These are phyloP conservation scores for Aphanomyces cochlioides DNA, from an alignment of 352 stramenopile species.

Conservation along the genomic window DNA sequence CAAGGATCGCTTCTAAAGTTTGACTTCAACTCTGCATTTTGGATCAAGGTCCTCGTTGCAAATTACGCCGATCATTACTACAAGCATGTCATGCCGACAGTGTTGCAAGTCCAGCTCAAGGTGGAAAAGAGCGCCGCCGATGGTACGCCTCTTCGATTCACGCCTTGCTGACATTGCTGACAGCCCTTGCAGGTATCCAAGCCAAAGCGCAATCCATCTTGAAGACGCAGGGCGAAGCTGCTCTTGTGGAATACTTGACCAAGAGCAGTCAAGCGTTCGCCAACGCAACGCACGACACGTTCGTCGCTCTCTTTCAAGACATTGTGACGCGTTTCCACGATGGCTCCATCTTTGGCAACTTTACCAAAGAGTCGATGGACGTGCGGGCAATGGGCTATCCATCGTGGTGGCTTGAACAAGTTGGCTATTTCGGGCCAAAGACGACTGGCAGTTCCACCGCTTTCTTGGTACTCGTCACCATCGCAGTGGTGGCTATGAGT, in stretches of 20 bases:
- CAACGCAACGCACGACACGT: constrained; percentile 48
- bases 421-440: constrained; percentile 59
- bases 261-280: constrained; percentile 48
- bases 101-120: constrained; percentile 48
- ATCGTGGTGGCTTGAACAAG: constrained; percentile 75
- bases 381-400: constrained; percentile 73
- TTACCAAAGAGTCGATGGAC: constrained; percentile 41
- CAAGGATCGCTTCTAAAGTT: constrained; percentile 63
- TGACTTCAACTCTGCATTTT: constrained; percentile 63
- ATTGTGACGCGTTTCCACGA: constrained; percentile 81
- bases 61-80: constrained; percentile 84
- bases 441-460: constrained; percentile 8
- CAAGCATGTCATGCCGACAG: constrained; percentile 49
- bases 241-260: constrained; percentile 46
- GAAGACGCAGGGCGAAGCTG: constrained; percentile 3
- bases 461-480: not conserved
- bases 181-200: constrained; percentile 46
- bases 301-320: constrained; percentile 57
- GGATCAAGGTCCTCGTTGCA: constrained; percentile 73
- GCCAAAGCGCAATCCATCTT: constrained; percentile 13
- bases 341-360: constrained; percentile 63
- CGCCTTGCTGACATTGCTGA: constrained; percentile 40
- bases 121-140: constrained; percentile 41
- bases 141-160: constrained; percentile 37
- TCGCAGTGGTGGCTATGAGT: not conserved